These are phyloP conservation scores for Russula lepida DNA, from an alignment of 768 basidiomycete genomes.

Conservation along the genomic window DNA sequence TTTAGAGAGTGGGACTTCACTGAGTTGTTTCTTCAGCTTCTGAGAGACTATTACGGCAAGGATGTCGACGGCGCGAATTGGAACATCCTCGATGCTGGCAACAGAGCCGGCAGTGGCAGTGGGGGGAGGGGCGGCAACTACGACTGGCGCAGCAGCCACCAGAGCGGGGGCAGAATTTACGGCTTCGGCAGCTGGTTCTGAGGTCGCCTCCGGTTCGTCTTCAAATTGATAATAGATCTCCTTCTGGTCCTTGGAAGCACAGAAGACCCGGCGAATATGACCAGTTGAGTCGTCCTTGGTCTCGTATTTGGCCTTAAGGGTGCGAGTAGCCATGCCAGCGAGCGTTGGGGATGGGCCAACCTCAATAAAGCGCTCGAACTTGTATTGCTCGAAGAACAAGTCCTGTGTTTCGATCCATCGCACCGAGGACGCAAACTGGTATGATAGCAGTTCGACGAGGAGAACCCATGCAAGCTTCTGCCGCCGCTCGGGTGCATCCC, in stretches of 20 bases:
- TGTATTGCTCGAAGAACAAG: conserved; percentile 75
- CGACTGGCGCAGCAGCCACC: conserved; percentile 29
- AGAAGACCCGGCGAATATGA: conserved; percentile 72
- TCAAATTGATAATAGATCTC: conserved; percentile 99
- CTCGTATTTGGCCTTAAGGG: conserved; percentile 92
- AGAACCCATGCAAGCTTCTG: conserved; percentile 94
- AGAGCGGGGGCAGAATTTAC: conserved; percentile 27
- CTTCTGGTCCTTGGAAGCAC: conserved; percentile 90
- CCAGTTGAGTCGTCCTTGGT: conserved; percentile 76
- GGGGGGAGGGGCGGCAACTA: conserved; percentile 34
- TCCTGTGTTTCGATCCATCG: conserved; percentile 99
- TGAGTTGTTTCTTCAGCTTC: conserved; percentile 92
- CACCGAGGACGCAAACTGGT: conserved; percentile 97
- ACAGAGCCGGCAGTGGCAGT: conserved; percentile 35
- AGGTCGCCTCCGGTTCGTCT: conserved; percentile 49
- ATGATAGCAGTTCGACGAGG: conserved; percentile 92
- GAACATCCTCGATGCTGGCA: conserved; percentile 77
- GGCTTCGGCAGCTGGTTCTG: conserved; percentile 31
- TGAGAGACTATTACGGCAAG: conserved; percentile 87
- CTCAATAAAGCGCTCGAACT: conserved; percentile 91
- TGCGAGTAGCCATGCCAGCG: conserved; percentile 88
- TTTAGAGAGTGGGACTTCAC: conserved; percentile 84
- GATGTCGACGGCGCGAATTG: conserved; percentile 85
- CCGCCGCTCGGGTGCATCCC: conserved; percentile 73
- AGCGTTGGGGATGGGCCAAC: conserved; percentile 94